Conservation (phyloP, 495 filamentous ascomycete species). For the Durotheca rogersii region DNA sequence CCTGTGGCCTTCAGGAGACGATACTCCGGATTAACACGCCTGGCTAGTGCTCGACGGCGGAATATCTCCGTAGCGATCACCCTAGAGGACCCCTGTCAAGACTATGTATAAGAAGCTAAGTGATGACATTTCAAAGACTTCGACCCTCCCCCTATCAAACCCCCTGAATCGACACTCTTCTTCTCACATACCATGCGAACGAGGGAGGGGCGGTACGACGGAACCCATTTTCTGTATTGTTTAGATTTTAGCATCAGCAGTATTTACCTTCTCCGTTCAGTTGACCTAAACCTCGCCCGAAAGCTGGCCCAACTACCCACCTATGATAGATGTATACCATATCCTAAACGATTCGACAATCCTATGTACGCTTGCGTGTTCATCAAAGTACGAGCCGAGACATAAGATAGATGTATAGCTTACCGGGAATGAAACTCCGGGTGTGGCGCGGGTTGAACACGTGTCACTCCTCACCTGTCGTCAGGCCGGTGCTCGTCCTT, state of each 20-base stretch:
- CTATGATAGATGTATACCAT: background rate
- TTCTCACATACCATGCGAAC: background rate
- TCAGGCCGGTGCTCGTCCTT: too few species aligned
- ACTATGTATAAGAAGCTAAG: background rate
- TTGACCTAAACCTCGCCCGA: background rate
- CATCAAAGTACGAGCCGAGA: background rate
- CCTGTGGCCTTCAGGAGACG: background rate
- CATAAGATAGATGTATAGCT: background rate
- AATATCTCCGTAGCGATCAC: background rate
- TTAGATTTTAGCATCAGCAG: conserved; percentile 2
- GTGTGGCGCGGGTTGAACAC: too few species aligned
- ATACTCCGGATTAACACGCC: background rate
- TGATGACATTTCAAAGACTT: background rate
- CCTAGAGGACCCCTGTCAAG: background rate
- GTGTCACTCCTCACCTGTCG: too few species aligned
- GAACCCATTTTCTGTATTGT: too few species aligned
- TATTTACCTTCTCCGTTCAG: too few species aligned
- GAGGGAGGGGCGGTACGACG: too few species aligned
- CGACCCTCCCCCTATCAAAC: too few species aligned
- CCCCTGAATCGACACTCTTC: background rate
- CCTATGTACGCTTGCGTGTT: background rate
- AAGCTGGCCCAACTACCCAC: background rate
- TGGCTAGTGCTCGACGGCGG: background rate
- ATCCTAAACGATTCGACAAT: background rate
- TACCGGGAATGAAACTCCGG: background rate